Evolutionary conservation across 108 stramenopile species (phyloP), one percentile per base, ranked within the genome.

Genomic region (Stephanodiscus minutulus): DNA sequence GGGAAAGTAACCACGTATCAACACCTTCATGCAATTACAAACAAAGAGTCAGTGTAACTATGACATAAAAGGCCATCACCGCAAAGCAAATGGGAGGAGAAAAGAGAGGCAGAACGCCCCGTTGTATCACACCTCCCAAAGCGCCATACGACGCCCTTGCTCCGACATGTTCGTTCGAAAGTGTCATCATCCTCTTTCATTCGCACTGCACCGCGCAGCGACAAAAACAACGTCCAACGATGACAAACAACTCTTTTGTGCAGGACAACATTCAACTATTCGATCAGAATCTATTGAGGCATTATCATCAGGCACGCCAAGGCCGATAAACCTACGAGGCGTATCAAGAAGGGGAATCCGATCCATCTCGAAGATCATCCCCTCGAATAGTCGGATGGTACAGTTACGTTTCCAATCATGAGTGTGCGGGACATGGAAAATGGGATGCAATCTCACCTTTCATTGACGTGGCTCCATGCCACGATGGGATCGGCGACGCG

Each of bases 321-420:
- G 62, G 79, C 53, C 79, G 79, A 81, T 81, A 63, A 81, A 60
- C 79, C 74, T 60, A 46, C 17, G 59, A 70, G 79, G 70, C 44
- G 61, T 28, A 72, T 81, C 79, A 81, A 81, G 79, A 81, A 81
- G 79, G 79, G 79, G 79, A 81, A 81, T 81, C 79, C 79, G 79
- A 76, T 81, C 79, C 79, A 77, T 81, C 79, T 81, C 79, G 43
- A 60, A 47, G 4, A 46, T 81, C 79, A 65, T 81, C 79, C 43
- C 72, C 61, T 81, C 77, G 70, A 79, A 18, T 33, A 48, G 48
- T 28, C 18, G 6, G 52, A 31, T 47, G 21, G 33, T 35, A 31
- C 15, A 39, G 11, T 44, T 44, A 44, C 15, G 12, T 44, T 44
- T 13, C 39, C 39, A 4, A 4, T 9, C 39, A 9, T 11, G 39